phyloP scores from a whole-genome alignment of 192 early-diverging fungal genomes.

The Allomyces arbusculus region DNA sequence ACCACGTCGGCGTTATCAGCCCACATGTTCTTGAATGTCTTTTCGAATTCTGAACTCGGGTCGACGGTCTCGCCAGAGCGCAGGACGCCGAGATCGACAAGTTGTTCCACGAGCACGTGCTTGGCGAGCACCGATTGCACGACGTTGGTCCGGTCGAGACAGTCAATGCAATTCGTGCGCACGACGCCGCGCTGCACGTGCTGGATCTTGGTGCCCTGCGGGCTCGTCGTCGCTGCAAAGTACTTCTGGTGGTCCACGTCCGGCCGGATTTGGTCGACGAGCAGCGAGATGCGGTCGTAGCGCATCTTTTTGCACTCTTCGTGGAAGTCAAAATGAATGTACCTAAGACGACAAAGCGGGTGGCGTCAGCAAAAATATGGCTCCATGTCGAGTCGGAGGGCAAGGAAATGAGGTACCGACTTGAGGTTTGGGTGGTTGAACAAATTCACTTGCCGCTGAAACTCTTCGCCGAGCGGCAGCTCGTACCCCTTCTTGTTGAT shows the following conservation, averaged over 20 bases:
- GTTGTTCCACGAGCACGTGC: conserved; percentile 44
- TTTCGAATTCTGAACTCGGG: conserved; percentile 14
- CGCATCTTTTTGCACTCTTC: conserved; percentile 88
- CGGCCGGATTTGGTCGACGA: conserved; percentile 56
- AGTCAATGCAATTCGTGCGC: conserved; percentile 98
- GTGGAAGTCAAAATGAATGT: conserved; percentile 96
- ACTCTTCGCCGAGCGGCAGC: conserved; percentile 58
- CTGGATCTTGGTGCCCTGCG: background rate
- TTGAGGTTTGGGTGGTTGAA: conserved; percentile 16
- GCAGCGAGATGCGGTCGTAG: conserved; percentile 68
- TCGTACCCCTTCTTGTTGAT: conserved; percentile 91
- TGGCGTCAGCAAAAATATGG: conserved; percentile 4
- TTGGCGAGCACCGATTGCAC: conserved; percentile 82
- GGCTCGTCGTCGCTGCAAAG: conserved; percentile 6
- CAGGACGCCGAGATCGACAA: conserved; percentile 46
- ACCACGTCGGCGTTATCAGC: conserved; percentile 94
- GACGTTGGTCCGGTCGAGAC: conserved; percentile 96
- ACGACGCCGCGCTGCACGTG: conserved; percentile 35
- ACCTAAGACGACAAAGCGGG: conserved; percentile 37
- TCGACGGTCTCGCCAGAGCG: conserved; percentile 37
- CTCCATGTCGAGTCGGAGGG: too few relatives aligned
- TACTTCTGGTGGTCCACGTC: conserved; percentile 42
- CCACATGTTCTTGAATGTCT: conserved; percentile 58
- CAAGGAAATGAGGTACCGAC: too few relatives aligned
- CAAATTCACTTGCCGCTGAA: conserved; percentile 22